phyloP scores from a whole-genome alignment of 768 basidiomycete genomes.

The Leccinum broughii region DNA sequence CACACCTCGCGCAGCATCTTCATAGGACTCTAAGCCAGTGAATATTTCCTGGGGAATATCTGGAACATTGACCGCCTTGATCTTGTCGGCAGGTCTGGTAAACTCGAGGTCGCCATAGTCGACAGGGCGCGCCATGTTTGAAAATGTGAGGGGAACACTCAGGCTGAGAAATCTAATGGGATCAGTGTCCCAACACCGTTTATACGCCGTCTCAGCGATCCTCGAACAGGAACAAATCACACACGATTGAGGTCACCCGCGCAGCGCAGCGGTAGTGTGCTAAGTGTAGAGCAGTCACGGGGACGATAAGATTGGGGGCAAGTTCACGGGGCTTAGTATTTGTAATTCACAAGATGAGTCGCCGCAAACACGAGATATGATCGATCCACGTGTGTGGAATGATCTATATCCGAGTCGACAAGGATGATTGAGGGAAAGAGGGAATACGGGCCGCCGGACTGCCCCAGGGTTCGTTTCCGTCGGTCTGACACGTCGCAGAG shows the following conservation, averaged over 20 bases:
- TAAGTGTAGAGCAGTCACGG: background rate
- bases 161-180: background rate
- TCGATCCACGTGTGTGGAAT: background rate
- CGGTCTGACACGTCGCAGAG: no score
- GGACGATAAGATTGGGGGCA: constrained; percentile 7
- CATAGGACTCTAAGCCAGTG: constrained; percentile 38
- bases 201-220: constrained; percentile 5
- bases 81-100: constrained; percentile 38
- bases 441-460: background rate
- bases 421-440: background rate
- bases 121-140: constrained; percentile 22
- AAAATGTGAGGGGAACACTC: background rate
- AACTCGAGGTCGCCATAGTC: constrained; percentile 36
- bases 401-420: constrained; percentile 2
- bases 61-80: constrained; percentile 40
- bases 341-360: background rate
- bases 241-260: background rate
- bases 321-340: background rate
- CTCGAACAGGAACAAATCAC: constrained; percentile 1
- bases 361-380: constrained; percentile 5
- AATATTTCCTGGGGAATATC: constrained; percentile 35
- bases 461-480: no score
- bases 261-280: background rate
- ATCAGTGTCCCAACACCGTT: background rate
- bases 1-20: constrained; percentile 39